Percentiles rank a stretch among this genome's conserved stretches.
Evolutionary conservation across 768 basidiomycete species (phyloP).

Genomic region (Termitomyces sp.): DNA sequence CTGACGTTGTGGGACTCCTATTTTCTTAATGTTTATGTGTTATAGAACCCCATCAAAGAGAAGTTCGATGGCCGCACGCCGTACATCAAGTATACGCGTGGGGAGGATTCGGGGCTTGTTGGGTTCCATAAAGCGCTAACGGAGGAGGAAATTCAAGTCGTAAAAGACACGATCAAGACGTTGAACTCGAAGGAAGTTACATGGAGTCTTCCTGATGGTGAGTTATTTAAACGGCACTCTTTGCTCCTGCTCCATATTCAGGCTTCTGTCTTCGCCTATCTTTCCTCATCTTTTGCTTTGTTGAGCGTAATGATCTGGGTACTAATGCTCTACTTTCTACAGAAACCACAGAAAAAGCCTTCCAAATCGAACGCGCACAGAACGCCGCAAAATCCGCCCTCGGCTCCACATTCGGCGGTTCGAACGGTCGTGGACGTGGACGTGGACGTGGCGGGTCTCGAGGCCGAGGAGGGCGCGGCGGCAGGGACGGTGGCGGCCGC

Average conservation of each 20-base stretch:
- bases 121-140: slow-evolving; percentile 62
- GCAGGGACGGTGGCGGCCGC: slow-evolving; percentile 41
- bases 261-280: not conserved
- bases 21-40: not conserved
- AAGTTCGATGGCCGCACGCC: slow-evolving; percentile 44
- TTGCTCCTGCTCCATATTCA: not conserved
- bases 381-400: slow-evolving; percentile 52
- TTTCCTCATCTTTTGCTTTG: not conserved
- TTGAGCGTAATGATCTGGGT: not conserved
- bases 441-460: slow-evolving; percentile 23
- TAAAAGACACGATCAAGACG: slow-evolving; percentile 59
- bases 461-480: slow-evolving; percentile 30
- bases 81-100: slow-evolving; percentile 44
- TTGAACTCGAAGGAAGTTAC: slow-evolving; percentile 59
- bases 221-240: slow-evolving; percentile 13
- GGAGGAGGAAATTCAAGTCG: slow-evolving; percentile 67
- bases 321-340: slow-evolving; percentile 1
- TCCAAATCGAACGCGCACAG: slow-evolving; percentile 72
- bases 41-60: slow-evolving; percentile 42
- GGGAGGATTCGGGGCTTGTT: slow-evolving; percentile 44
- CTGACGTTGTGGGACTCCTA: not conserved
- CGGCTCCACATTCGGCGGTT: slow-evolving; percentile 15
- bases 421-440: slow-evolving; percentile 13
- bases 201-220: slow-evolving; percentile 62
- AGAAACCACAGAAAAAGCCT: slow-evolving; percentile 71